Conservation (phyloP, 176 grass and related monocot species). For the Carex myosuroides region DNA sequence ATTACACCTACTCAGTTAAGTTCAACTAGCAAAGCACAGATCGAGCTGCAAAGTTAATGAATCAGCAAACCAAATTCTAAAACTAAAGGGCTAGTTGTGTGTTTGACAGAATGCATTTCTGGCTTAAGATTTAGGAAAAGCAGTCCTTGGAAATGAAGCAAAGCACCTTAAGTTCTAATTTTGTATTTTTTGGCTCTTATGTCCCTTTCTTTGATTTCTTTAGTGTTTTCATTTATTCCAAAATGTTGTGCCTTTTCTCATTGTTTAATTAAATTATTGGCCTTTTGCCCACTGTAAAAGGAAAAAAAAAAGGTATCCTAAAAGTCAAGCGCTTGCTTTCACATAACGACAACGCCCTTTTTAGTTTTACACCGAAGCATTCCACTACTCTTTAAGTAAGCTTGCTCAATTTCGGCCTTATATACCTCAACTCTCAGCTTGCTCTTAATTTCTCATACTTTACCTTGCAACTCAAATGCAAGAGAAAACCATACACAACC, state of each 20-base stretch:
- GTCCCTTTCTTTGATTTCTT: slow-evolving; percentile 2
- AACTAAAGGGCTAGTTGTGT: not conserved
- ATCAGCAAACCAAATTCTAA: not conserved
- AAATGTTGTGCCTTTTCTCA: not conserved
- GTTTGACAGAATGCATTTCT: not conserved
- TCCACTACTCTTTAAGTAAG: slow-evolving; percentile 9
- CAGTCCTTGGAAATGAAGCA: slow-evolving; percentile 39
- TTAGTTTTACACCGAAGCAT: slow-evolving; percentile 16
- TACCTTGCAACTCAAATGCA: slow-evolving; percentile 1
- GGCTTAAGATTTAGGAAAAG: not conserved
- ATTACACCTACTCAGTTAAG: not conserved
- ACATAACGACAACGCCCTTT: not conserved
- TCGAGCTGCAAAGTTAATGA: not conserved
- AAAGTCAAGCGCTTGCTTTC: not conserved
- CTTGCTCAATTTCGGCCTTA: not conserved
- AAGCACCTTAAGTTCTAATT: slow-evolving; percentile 32
- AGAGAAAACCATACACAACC: slow-evolving; percentile 14
- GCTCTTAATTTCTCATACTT: not conserved
- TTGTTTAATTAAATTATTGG: not conserved
- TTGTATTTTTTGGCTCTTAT: not conserved
- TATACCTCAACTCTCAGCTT: not conserved
- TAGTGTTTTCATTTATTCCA: not conserved
- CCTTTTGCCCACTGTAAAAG: not conserved
- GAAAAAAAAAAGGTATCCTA: not conserved
- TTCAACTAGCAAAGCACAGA: not conserved